Base-by-base conservation (phyloP, 805 yeast species). In the Henningerozyma blattae region DNA sequence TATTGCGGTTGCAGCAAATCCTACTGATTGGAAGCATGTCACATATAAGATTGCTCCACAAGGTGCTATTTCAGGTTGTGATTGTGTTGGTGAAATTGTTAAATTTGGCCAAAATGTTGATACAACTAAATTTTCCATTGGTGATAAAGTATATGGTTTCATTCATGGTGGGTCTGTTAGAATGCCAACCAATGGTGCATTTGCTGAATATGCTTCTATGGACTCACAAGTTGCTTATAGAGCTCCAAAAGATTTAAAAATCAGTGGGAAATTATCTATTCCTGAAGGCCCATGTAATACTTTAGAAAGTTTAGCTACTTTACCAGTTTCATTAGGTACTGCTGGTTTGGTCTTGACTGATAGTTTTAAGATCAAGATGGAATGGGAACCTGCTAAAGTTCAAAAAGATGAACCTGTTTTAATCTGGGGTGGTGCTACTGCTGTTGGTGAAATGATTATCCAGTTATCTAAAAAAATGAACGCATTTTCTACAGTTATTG, bases 11-110 rank as follows among this genome's bases (percentile, higher is more conserved):
- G 84, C 79, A 2, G 62, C 65, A 18, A 79, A 79, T 46, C 85
- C 86, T 27, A 70, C 79, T 12, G 87, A 79, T 47, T 75, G 78
- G 77, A 75, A 76, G 45, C 80, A 75, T 46, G 50, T 67, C 24
- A 63, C 47, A 5, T 52, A 37, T 33, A 45, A 59, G 7, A 44
- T 56, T 34, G 72, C 73, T 15, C 51, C 40, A 1, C 52, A 64
- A 24, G 80, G 77, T 14, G 50, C 62, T 15, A 62, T 75, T 25
- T 51, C 64, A 16, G 89, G 87, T 12, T 59, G 72, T 35, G 86
- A 79, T 47, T 69, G 65, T 20, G 55, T 77, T 22, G 85, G 85
- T 25, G 60, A 58, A 17, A 73, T 77, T 27, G 66, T 72, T 17
- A 77, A 51, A 28, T 49, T 60, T 15, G 76, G 76, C 4, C 44